Percentiles rank a stretch among this genome's conserved stretches.
Conservation (phyloP, 371 early-diverging fungal genomes). For the Lichtheimia corymbifera region DNA sequence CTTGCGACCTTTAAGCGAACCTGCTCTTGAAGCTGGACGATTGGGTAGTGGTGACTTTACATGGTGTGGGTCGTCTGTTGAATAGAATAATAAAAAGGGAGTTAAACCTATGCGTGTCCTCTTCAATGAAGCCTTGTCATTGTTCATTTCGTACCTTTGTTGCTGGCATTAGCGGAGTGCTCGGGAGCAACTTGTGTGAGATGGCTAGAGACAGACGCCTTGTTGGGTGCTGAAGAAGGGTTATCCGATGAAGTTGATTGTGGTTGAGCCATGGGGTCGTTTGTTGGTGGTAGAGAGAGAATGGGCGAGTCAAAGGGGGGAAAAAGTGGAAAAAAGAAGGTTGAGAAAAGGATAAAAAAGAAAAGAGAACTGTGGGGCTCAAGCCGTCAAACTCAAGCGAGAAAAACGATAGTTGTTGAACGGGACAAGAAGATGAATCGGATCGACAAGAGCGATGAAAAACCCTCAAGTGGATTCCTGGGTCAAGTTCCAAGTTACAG, state of each 20-base stretch:
- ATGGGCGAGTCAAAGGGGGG: not conserved
- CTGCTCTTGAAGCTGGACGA: slow-evolving; percentile 18
- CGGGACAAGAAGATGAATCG: too few species aligned
- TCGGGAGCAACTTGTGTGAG: slow-evolving; percentile 18
- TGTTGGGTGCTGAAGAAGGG: slow-evolving; percentile 9
- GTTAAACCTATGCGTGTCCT: not conserved
- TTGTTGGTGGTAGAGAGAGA: not conserved
- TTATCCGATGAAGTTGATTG: slow-evolving; percentile 6
- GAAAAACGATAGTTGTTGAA: too few species aligned
- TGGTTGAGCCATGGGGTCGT: slow-evolving; percentile 2
- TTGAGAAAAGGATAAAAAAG: slow-evolving; percentile 4
- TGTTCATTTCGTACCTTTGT: slow-evolving; percentile 2
- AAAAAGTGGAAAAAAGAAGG: slow-evolving; percentile 1
- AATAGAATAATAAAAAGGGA: slow-evolving; percentile 11
- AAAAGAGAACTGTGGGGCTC: not conserved
- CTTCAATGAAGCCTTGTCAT: slow-evolving; percentile 1
- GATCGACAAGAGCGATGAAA: too few species aligned
- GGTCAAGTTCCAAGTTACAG: too few species aligned
- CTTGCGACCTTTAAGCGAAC: slow-evolving; percentile 8
- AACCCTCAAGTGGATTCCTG: too few species aligned
- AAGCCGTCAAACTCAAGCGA: too few species aligned
- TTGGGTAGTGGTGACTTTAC: slow-evolving; percentile 9
- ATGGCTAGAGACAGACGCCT: slow-evolving; percentile 8
- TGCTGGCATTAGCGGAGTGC: slow-evolving; percentile 7
- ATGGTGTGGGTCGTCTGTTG: slow-evolving; percentile 10